These are phyloP conservation scores for Sodiomyces alkalinus DNA, from an alignment of 2,329 filamentous ascomycete species.

Conservation along the genomic window DNA sequence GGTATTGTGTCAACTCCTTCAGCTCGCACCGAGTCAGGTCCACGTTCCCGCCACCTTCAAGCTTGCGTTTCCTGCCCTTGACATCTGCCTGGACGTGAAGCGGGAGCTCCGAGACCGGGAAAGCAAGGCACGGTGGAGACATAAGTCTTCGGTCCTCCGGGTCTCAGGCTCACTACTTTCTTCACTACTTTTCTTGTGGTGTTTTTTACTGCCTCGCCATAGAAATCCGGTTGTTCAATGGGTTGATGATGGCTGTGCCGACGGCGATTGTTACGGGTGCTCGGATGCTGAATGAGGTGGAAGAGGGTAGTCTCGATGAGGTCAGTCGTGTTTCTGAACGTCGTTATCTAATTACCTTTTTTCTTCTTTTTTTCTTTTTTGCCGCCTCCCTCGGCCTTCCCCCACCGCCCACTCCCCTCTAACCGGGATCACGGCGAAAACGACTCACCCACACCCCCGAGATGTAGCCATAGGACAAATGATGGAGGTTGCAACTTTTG, in stretches of 20 bases:
- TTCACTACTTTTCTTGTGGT: constrained; percentile 1
- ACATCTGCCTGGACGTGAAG: constrained; percentile 30
- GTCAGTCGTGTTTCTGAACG: too few species aligned
- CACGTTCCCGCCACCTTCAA: constrained; percentile 21
- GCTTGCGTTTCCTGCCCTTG: constrained; percentile 37
- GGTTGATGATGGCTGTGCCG: constrained; percentile 16
- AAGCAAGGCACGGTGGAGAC: constrained; percentile 42
- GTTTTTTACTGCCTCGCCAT: too few species aligned
- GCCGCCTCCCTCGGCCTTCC: too few species aligned
- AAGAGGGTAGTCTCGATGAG: constrained; percentile 43
- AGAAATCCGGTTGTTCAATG: background rate
- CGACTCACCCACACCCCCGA: too few species aligned
- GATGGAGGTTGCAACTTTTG: too few species aligned
- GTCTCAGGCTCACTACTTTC: background rate
- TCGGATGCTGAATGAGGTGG: constrained; percentile 36
- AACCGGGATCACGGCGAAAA: too few species aligned
- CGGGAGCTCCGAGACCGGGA: constrained; percentile 35
- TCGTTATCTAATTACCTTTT: too few species aligned
- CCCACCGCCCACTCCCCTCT: too few species aligned
- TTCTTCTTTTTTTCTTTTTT: too few species aligned
- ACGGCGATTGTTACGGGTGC: constrained; percentile 29
- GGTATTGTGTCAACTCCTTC: constrained; percentile 44
- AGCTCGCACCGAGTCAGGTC: constrained; percentile 41
- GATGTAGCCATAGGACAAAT: too few species aligned
- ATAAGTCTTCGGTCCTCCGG: constrained; percentile 22